These are phyloP conservation scores for Platanus orientalis DNA, from an alignment of 164 flowering plant genomes.

Conservation along the genomic window DNA sequence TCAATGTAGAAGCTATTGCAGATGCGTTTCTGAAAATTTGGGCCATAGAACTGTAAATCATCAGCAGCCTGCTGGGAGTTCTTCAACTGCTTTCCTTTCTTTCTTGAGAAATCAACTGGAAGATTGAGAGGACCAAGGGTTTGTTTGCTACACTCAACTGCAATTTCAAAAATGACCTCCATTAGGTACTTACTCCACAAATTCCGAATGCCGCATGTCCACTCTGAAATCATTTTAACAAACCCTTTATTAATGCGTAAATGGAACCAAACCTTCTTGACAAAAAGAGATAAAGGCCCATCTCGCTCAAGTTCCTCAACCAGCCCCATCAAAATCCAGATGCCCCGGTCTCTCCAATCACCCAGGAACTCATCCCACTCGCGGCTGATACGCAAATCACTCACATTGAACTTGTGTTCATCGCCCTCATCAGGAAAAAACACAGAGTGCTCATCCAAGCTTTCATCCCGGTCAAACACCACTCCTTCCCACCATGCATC, in stretches of 20 bases:
- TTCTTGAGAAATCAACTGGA: conserved; percentile 1
- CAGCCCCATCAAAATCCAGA: conserved; percentile 25
- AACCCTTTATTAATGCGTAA: conserved; percentile 19
- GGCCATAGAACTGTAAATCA: neutral
- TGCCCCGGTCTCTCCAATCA: conserved; percentile 29
- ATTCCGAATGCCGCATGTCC: conserved; percentile 25
- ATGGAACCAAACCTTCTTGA: conserved; percentile 23
- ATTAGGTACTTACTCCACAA: conserved; percentile 23
- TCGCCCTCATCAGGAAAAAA: conserved; percentile 36
- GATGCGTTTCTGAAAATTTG: neutral
- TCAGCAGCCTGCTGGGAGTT: neutral
- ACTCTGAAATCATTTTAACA: conserved; percentile 31
- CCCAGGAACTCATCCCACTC: conserved; percentile 31
- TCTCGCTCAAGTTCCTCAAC: conserved; percentile 8
- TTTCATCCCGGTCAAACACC: conserved; percentile 20
- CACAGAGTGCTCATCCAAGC: conserved; percentile 14
- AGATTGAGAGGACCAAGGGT: neutral
- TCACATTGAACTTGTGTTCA: conserved; percentile 19
- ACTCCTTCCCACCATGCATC: conserved; percentile 42
- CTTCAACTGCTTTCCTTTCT: conserved; percentile 3
- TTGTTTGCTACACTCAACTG: conserved; percentile 7
- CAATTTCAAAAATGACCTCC: conserved; percentile 14
- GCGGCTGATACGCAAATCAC: conserved; percentile 20
- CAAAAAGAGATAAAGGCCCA: conserved; percentile 9
- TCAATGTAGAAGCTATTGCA: conserved; percentile 3